phyloP scores from a whole-genome alignment of 805 yeast species.

The Hanseniaspora lachancei region DNA sequence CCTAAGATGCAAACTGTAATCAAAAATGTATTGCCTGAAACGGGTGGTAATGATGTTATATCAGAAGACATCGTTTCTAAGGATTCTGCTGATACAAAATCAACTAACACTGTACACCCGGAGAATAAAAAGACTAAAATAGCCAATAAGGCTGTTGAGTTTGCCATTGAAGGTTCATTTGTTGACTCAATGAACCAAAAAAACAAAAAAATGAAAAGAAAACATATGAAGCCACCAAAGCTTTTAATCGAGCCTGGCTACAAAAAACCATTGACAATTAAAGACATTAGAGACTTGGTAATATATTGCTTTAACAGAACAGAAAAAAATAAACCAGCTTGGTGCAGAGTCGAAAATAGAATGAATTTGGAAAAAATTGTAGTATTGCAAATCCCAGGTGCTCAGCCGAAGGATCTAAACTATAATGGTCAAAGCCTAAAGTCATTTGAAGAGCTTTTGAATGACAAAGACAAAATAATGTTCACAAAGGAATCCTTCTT shows the following conservation, averaged over 20 bases:
- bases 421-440: background rate
- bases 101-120: background rate
- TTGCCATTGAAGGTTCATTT: conserved; percentile 3
- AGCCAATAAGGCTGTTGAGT: background rate
- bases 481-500: conserved; percentile 2
- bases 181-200: background rate
- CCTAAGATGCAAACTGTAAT: background rate
- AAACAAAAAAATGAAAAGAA: conserved; percentile 26
- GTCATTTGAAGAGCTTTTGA: conserved; percentile 7
- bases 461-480: conserved; percentile 1
- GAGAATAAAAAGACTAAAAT: background rate
- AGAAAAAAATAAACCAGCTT: conserved; percentile 31
- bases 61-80: background rate
- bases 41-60: background rate
- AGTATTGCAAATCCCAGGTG: conserved; percentile 52
- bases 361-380: conserved; percentile 41
- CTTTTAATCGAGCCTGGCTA: conserved; percentile 27
- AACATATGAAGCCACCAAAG: conserved; percentile 20
- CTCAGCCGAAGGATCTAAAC: conserved; percentile 32
- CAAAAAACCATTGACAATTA: conserved; percentile 24
- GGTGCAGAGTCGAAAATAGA: conserved; percentile 40
- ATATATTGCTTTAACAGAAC: conserved; percentile 32
- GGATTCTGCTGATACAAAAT: background rate
- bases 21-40: background rate
- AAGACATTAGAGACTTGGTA: conserved; percentile 37